Evolutionary conservation across 2,329 filamentous ascomycete species (phyloP).

Genomic region (Paecilomyces sp.): DNA sequence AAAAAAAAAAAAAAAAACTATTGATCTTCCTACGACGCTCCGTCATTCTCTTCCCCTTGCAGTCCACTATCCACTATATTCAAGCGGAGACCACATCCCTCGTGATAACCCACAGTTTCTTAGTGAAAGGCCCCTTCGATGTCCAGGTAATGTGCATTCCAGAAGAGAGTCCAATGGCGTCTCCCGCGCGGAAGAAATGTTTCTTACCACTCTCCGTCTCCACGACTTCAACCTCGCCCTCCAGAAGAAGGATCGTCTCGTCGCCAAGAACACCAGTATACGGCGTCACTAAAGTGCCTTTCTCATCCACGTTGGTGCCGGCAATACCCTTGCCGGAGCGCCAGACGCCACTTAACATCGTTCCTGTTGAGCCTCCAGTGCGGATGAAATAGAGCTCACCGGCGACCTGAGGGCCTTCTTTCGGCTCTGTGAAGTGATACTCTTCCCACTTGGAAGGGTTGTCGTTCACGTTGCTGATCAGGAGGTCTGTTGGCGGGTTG

Average conservation of each 20-base stretch:
- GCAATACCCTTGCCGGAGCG: background rate
- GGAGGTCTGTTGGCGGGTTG: no score
- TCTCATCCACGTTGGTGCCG: background rate
- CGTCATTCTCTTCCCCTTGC: no score
- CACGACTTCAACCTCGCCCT: background rate
- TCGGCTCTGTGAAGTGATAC: no score
- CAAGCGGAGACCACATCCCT: background rate
- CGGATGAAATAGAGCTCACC: no score
- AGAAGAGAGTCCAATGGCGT: background rate
- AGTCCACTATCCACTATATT: no score
- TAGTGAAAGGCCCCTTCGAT: background rate
- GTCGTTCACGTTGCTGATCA: no score
- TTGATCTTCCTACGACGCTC: no score
- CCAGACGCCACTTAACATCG: background rate
- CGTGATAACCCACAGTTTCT: background rate
- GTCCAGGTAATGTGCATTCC: background rate
- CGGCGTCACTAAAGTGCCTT: background rate
- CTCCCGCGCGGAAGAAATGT: background rate
- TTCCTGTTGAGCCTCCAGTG: background rate
- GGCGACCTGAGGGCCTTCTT: no score
- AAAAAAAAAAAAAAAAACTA: no score
- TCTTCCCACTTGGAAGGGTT: no score
- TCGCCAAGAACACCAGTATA: background rate
- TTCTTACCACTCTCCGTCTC: background rate
- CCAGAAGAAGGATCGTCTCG: background rate